Percentiles rank a stretch among this genome's conserved stretches.
Evolutionary conservation across 148 eudicot species (phyloP).

Genomic region (Cornus florida): DNA sequence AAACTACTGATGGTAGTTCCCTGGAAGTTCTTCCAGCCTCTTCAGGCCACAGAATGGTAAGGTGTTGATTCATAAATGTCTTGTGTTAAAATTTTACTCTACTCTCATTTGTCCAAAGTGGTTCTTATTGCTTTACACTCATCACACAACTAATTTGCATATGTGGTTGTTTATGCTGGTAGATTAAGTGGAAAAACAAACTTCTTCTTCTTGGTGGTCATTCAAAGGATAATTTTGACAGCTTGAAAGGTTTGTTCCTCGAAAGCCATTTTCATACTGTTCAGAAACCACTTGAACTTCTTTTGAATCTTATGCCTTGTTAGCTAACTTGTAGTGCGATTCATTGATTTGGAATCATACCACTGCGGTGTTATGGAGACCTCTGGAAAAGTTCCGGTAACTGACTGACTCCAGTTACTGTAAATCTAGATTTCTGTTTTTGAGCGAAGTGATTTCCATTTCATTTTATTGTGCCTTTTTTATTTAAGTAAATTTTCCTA

Average conservation of each 20-base stretch:
- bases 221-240: conserved; percentile 47
- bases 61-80: neutral
- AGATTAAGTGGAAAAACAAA: conserved; percentile 79
- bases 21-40: conserved; percentile 58
- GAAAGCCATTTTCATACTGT: neutral
- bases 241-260: conserved; percentile 51
- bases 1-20: conserved; percentile 35
- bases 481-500: neutral
- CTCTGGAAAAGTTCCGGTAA: conserved; percentile 84
- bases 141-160: conserved; percentile 3
- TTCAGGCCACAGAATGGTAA: conserved; percentile 90
- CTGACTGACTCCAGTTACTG: conserved; percentile 13
- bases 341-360: conserved; percentile 66
- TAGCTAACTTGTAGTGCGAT: conserved; percentile 45
- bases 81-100: neutral
- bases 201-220: conserved; percentile 69
- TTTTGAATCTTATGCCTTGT: conserved; percentile 15
- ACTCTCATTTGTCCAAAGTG: neutral
- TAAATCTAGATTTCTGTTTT: neutral
- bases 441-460: neutral
- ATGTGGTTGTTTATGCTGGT: conserved; percentile 8
- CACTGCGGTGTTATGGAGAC: conserved; percentile 68
- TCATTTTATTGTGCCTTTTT: neutral
- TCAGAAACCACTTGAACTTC: neutral
- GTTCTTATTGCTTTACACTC: neutral